Base-by-base conservation (phyloP, 2,329 filamentous ascomycete species). In the Byssothecium circinans region DNA sequence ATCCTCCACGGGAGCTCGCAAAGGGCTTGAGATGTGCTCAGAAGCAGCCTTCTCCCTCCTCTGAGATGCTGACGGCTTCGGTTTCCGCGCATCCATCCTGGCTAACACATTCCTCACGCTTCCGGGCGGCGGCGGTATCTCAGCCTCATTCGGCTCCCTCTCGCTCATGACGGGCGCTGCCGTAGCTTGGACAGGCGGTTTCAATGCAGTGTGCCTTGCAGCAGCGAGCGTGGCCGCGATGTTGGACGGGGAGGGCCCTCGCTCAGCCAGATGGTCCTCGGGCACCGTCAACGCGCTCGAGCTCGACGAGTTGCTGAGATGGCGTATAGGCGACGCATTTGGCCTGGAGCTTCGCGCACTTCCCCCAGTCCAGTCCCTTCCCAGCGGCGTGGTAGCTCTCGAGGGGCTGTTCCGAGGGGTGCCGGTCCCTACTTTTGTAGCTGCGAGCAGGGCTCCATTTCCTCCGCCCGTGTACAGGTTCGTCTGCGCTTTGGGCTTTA, bases 181-280 rank as follows among this genome's bases (percentile, higher is more conserved):
- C 17, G 49, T 45, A 22, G 53, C 42, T 32, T 60, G 57, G 15
- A 56, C 40, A 11, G 50, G 42, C 7, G 64, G 63, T 43, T 56
- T 63, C 49, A 62, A 51, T 17, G 81, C 82, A 20, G 75, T 78
- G 14, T 82, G 81, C 63, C 85, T 75, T 45, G 82, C 84, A 17
- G 84, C 85, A 2, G 82, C 83, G 20, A 84, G 69, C 23, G 77
- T 81, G 11, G 83, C 83, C 11, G 83, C 83, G 14, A 32, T 32
- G 14, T 81, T 80, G 4, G 81, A 86, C 5, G 83, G 77, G 37
- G 79, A 84, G 49, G 78, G 79, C 7, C 52, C 51, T n/a, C 61
- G 65, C 43, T 63, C 60, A 47, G 47, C 29, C 37, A 56, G 49
- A 44, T 12, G 23, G 41, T 61, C 61, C 5, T 56, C 57, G 36